Evolutionary conservation across 202 grass and related monocot species (phyloP).

Genomic region (Panicum hallii): DNA sequence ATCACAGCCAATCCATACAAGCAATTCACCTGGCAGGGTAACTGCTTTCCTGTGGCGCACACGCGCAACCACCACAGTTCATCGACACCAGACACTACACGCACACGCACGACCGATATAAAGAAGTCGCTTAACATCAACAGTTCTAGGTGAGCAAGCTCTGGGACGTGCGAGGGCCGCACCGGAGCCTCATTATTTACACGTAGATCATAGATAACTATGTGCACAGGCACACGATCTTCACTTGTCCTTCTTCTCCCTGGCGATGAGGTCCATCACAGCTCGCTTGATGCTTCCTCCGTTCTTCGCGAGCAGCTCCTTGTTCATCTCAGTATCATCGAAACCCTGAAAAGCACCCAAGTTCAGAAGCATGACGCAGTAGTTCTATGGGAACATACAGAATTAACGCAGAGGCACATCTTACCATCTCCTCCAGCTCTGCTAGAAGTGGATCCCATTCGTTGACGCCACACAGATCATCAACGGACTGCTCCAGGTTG

Average conservation of each 20-base stretch:
- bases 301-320: conserved; percentile 68
- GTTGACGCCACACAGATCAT: conserved; percentile 77
- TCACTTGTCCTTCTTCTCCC: conserved; percentile 72
- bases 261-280: conserved; percentile 75
- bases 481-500: conserved; percentile 86
- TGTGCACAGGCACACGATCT: conserved; percentile 53
- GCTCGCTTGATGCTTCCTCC: conserved; percentile 88
- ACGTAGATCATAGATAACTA: conserved; percentile 29
- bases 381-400: background rate
- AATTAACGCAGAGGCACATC: conserved; percentile 10
- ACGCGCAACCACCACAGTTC: background rate
- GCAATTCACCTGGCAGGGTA: background rate
- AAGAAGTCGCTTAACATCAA: conserved; percentile 8
- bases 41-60: conserved; percentile 12
- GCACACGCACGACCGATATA: background rate
- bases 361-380: background rate
- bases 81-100: conserved; percentile 7
- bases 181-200: conserved; percentile 45
- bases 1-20: background rate
- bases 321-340: conserved; percentile 66
- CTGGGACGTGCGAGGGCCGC: conserved; percentile 24
- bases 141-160: conserved; percentile 37
- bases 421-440: conserved; percentile 86
- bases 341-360: conserved; percentile 64
- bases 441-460: conserved; percentile 77